Evolutionary conservation across 768 basidiomycete species (phyloP), one percentile per base, ranked within the genome.

Genomic region (Russula olivacea): DNA sequence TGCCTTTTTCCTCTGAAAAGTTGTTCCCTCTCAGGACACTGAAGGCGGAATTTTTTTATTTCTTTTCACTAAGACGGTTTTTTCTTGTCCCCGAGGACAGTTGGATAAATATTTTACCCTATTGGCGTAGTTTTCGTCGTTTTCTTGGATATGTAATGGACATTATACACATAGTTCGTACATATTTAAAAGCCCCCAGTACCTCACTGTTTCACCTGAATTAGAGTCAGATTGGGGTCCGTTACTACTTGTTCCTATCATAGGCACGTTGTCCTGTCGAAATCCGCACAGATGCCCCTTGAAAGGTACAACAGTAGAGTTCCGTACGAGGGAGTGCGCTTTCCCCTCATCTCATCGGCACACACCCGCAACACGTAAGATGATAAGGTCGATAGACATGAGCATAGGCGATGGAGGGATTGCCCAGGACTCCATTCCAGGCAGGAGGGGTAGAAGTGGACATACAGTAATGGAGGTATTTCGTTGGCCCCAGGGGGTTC

Each of bases 1-100:
- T 36, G 64, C 58, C 14, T 41, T 66, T 23, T 54, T 59, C 49
- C 48, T 61, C 14, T 68, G n/a, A 68, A 51, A 54, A 25, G 28
- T 19, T 4, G 34, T 0, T 10, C 36, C 19, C n/a, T 34, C 14
- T 19, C 15, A n/a, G 17, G 5, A 9, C 10, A 3, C 23, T 17
- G 28, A 21, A 19, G 36, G 34, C 19, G 28, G 45, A 60, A 60
- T 21, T 8, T 30, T 45, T 41, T 49, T 55, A 19, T 23, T 12
- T 25, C 17, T 28, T 45, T 47, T 17, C 2, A 30, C 6, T 30
- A 30, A 6, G 30, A 30, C 30, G 30, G 3, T 30, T 30, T 21
- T n/a, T 38, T 50, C 2, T 10, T 12, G 21, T 21, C 11, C 17
- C 4, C 47, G 23, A 25, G 43, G 41, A 14, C 1, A 57, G 25